Evolutionary conservation across 2,329 filamentous ascomycete genomes (phyloP).

Genomic region (Fusarium tricinctum): DNA sequence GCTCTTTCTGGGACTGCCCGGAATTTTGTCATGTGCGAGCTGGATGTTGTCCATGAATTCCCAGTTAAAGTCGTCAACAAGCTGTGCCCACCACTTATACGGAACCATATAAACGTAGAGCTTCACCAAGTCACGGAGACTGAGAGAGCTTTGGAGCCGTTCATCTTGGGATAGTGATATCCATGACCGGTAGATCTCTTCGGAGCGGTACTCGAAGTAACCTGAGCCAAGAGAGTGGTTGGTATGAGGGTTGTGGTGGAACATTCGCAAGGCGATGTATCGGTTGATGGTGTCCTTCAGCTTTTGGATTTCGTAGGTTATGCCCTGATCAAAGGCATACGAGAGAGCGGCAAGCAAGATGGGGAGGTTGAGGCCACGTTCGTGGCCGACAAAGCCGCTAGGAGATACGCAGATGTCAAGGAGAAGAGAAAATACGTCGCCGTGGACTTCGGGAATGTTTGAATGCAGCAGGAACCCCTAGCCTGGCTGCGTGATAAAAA

Average conservation of each 20-base stretch:
- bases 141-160: not conserved
- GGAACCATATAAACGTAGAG: constrained; percentile 28
- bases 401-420: constrained; percentile 32
- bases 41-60: constrained; percentile 9
- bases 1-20: not conserved
- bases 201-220: constrained; percentile 44
- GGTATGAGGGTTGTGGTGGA: constrained; percentile 41
- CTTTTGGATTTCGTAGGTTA: constrained; percentile 39
- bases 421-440: constrained; percentile 44
- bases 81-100: constrained; percentile 2
- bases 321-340: constrained; percentile 30
- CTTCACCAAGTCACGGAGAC: not conserved
- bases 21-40: not conserved
- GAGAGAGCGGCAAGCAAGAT: constrained; percentile 36
- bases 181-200: constrained; percentile 48
- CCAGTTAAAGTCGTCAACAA: not conserved
- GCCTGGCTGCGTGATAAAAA: constrained; percentile 10
- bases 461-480: constrained; percentile 24
- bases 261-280: constrained; percentile 46
- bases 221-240: not conserved
- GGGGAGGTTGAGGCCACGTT: constrained; percentile 44
- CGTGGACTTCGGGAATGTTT: constrained; percentile 12
- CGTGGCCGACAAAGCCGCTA: constrained; percentile 39
- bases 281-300: constrained; percentile 35
- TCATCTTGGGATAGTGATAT: not conserved